A percentile compares a stretch with the other conserved stretches of the same genome.
phyloP scores from a whole-genome alignment of 2,329 filamentous ascomycete genomes.

The Arthrobotrys entomopaga region DNA sequence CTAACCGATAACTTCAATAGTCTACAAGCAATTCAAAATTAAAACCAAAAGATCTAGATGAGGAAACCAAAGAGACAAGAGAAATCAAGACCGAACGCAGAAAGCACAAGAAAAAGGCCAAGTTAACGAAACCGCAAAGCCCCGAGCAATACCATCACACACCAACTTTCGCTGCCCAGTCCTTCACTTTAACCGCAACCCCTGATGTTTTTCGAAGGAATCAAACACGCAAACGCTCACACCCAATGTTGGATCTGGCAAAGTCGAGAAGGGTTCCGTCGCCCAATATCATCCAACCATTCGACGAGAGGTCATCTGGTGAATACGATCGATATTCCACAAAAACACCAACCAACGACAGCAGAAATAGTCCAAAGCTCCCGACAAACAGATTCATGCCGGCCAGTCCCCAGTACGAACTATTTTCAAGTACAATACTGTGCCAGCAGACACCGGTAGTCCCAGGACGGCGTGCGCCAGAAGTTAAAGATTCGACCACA shows the following conservation, averaged over 20 bases:
- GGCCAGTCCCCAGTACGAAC: slow-evolving; percentile 38
- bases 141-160: slow-evolving; percentile 39
- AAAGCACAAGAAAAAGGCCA: slow-evolving; percentile 35
- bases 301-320: slow-evolving; percentile 44
- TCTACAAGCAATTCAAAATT: background rate
- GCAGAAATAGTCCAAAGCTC: slow-evolving; percentile 9
- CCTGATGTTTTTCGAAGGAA: slow-evolving; percentile 37
- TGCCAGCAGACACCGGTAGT: slow-evolving; percentile 29
- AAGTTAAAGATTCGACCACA: slow-evolving; percentile 27
- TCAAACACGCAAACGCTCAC: slow-evolving; percentile 37
- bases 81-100: slow-evolving; percentile 18
- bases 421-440: slow-evolving; percentile 47
- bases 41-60: slow-evolving; percentile 21
- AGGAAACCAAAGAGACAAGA: background rate
- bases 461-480: background rate
- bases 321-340: slow-evolving; percentile 46
- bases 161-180: slow-evolving; percentile 46
- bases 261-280: slow-evolving; percentile 20
- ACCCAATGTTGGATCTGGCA: slow-evolving; percentile 28
- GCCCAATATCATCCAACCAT: slow-evolving; percentile 23
- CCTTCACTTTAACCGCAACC: slow-evolving; percentile 47
- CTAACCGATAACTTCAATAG: slow-evolving; percentile 23
- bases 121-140: slow-evolving; percentile 33
- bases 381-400: slow-evolving; percentile 27
- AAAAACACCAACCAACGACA: slow-evolving; percentile 17